Percentiles rank a stretch among this genome's conserved stretches.
Conservation (phyloP, 345 rosid genomes). For the Xanthoceras sorbifolium region DNA sequence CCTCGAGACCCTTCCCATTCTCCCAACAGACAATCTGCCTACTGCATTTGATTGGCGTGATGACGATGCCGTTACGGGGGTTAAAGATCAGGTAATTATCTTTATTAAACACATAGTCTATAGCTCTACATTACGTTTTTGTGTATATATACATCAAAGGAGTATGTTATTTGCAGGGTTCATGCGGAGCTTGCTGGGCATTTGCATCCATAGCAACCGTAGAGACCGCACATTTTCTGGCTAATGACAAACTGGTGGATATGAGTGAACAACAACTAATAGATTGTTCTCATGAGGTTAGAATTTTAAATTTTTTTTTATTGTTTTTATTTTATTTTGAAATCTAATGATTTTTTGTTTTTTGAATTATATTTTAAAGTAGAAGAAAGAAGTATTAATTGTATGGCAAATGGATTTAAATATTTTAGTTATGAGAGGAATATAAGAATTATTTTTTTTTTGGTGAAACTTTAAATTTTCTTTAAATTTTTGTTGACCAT, state of each 20-base stretch:
- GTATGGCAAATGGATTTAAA: background rate
- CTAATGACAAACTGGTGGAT: conserved; percentile 84
- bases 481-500: too few relatives aligned
- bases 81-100: conserved; percentile 15
- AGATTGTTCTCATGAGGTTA: conserved; percentile 93
- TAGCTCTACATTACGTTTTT: too few relatives aligned
- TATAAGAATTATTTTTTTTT: too few relatives aligned
- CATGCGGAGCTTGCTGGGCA: conserved; percentile 94
- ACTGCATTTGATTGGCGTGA: conserved; percentile 91
- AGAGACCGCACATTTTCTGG: conserved; percentile 82
- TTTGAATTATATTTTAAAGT: too few relatives aligned
- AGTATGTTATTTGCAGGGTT: conserved; percentile 42
- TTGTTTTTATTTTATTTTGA: too few relatives aligned
- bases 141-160: too few relatives aligned
- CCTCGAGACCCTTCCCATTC: conserved; percentile 69
- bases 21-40: conserved; percentile 77
- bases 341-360: too few relatives aligned
- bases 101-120: too few relatives aligned
- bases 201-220: conserved; percentile 85
- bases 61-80: conserved; percentile 74
- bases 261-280: conserved; percentile 99
- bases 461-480: too few relatives aligned
- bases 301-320: background rate
- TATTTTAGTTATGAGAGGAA: too few relatives aligned
- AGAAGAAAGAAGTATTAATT: too few relatives aligned